Evolutionary conservation across 768 basidiomycete genomes (phyloP), one percentile per base, ranked within the genome.

Genomic region (Kwoniella mangroviensis): DNA sequence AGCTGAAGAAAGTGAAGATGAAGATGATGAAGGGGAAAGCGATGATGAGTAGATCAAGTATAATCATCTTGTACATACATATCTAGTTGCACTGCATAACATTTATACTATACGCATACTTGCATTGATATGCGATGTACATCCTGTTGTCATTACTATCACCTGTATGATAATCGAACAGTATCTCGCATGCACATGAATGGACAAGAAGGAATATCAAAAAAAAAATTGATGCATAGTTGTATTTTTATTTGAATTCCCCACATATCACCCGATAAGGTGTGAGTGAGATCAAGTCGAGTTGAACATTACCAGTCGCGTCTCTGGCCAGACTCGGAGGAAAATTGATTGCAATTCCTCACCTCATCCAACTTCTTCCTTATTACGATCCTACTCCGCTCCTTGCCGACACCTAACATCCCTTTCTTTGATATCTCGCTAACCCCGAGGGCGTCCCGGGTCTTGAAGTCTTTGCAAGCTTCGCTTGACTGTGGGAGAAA

Each of bases 1-100:
- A 42, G 76, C 69, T 53, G 73, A 71, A 43, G 72, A 73, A 9
- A 72, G 68, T 28, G 76, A 72, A n/a, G 87, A 84, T 13, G 86
- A 86, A n/a, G 74, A 75, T 12, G 85, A 86, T n/a, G 84, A 86
- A 13, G 85, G 83, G 62, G 80, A 75, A 43, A 82, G 85, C 10
- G 69, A 71, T 56, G 73, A 74, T 42, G 75, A 73, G 41, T 74
- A 70, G 62, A 22, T 22, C n/a, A 51, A 34, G n/a, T 41, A 28
- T 34, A 53, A 43, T 43, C 2, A 22, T n/a, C 51, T 56, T 63
- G 64, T 49, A 61, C 58, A 42, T 51, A 53, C n/a, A n/a, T 41
- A 13, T 34, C 34, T 24, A n/a, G 34, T 28, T 43, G 22, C 59
- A 61, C 55, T 61, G 58, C 67, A 63, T 69, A 22, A n/a, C 26